Percentiles rank a stretch among this genome's conserved stretches.
Conservation (phyloP, 2,329 filamentous ascomycete species). For the Tolypocladium inflatum region DNA sequence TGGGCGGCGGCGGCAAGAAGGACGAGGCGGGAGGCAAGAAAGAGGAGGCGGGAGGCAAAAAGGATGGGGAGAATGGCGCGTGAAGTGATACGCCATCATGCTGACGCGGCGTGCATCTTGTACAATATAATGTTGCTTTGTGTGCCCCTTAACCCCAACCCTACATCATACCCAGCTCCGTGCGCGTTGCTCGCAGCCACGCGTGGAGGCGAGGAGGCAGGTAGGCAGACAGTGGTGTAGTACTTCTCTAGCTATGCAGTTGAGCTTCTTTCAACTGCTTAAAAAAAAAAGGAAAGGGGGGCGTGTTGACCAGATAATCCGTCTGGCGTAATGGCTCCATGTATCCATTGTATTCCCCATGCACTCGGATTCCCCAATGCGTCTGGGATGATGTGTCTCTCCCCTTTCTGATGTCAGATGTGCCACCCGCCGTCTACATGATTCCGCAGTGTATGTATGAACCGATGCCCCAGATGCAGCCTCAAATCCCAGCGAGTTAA, state of each 20-base stretch:
- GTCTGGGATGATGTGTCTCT: not conserved
- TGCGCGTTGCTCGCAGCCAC: not conserved
- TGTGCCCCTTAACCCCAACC: slow-evolving; percentile 19
- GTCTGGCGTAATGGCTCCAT: not conserved
- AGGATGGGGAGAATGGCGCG: not conserved
- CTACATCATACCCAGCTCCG: not conserved
- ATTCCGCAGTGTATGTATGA: not conserved
- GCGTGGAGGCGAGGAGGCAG: slow-evolving; percentile 28
- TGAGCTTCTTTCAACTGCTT: not conserved
- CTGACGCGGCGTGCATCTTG: not conserved
- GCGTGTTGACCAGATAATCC: not conserved
- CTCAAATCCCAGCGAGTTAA: no score
- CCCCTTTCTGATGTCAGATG: not conserved
- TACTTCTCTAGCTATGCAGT: not conserved
- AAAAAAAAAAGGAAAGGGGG: not conserved
- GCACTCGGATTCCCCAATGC: not conserved
- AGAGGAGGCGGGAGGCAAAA: not conserved
- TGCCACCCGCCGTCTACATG: not conserved
- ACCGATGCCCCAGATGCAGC: not conserved
- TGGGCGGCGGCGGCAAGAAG: slow-evolving; percentile 14
- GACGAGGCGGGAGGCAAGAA: not conserved
- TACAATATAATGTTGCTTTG: slow-evolving; percentile 22
- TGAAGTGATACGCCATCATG: not conserved
- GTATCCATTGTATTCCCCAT: not conserved
- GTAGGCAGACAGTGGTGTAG: not conserved